Percentiles rank a stretch among this genome's conserved stretches.
Conservation (phyloP, 495 filamentous ascomycete species). For the Pyrenopolyporus hunteri region DNA sequence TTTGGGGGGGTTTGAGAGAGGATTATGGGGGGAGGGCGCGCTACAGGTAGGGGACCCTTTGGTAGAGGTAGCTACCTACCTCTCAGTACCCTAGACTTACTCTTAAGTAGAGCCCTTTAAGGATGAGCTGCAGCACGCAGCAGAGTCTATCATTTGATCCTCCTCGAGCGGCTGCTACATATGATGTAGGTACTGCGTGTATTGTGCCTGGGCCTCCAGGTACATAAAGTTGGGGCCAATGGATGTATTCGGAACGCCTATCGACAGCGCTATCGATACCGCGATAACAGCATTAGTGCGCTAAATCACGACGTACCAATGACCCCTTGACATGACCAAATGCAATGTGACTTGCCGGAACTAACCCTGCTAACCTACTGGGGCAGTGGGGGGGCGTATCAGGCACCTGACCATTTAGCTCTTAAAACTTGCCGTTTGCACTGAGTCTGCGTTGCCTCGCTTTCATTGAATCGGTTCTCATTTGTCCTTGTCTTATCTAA, state of each 20-base stretch:
- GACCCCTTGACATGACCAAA: constrained; percentile 2
- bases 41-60: not conserved
- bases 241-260: constrained; percentile 20
- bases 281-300: constrained; percentile 24
- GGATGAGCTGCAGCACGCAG: constrained; percentile 24
- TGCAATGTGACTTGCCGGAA: constrained; percentile 23
- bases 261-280: constrained; percentile 30
- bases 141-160: constrained; percentile 40
- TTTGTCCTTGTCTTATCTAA: not conserved
- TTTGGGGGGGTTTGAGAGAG: not conserved
- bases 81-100: not conserved
- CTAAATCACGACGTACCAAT: constrained; percentile 21
- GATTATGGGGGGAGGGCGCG: not conserved
- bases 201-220: too few relatives aligned
- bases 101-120: constrained; percentile 6
- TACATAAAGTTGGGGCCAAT: too few relatives aligned
- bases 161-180: too few relatives aligned
- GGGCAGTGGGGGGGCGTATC: constrained; percentile 25
- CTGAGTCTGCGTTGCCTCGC: not conserved
- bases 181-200: too few relatives aligned
- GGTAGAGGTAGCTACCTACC: too few relatives aligned
- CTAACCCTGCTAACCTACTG: not conserved
- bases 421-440: not conserved
- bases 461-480: not conserved
- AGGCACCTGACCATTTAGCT: constrained; percentile 34